Evolutionary conservation across 257 asterid species (phyloP).

Genomic region (Lavandula angustifolia): DNA sequence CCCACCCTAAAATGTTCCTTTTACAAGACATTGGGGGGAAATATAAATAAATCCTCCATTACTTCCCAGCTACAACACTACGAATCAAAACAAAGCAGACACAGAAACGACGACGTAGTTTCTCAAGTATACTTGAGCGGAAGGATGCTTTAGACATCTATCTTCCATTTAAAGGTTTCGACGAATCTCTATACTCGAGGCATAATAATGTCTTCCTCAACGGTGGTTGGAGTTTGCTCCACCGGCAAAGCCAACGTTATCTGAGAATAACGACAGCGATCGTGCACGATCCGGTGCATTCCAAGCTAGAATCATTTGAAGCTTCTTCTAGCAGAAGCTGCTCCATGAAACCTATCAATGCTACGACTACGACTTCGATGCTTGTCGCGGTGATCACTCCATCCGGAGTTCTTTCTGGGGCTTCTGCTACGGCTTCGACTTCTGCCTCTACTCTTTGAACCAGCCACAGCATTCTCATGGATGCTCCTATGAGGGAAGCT

Average conservation of each 20-base stretch:
- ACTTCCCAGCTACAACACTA: slow-evolving; percentile 26
- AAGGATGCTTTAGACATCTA: too few species aligned
- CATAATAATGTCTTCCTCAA: too few species aligned
- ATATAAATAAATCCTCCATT: slow-evolving; percentile 11
- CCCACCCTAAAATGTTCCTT: slow-evolving; percentile 12
- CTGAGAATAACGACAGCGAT: background rate
- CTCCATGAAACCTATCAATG: slow-evolving; percentile 50
- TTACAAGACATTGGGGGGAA: slow-evolving; percentile 4
- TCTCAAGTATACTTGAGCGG: too few species aligned
- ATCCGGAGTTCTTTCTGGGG: slow-evolving; percentile 49
- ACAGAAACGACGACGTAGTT: background rate
- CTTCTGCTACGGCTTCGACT: slow-evolving; percentile 63
- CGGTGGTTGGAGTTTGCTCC: too few species aligned
- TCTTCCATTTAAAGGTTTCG: too few species aligned
- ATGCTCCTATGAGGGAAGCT: slow-evolving; percentile 51
- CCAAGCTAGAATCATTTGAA: slow-evolving; percentile 50
- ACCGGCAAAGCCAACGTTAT: too few species aligned
- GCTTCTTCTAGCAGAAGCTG: slow-evolving; percentile 39
- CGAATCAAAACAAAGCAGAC: background rate
- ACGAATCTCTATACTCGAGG: too few species aligned
- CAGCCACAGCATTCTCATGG: slow-evolving; percentile 42
- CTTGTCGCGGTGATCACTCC: slow-evolving; percentile 40
- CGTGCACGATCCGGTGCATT: background rate
- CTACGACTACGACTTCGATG: slow-evolving; percentile 61
- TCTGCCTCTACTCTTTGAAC: slow-evolving; percentile 41